phyloP scores from a whole-genome alignment of 495 filamentous ascomycete species.

The Penicillium salamii region DNA sequence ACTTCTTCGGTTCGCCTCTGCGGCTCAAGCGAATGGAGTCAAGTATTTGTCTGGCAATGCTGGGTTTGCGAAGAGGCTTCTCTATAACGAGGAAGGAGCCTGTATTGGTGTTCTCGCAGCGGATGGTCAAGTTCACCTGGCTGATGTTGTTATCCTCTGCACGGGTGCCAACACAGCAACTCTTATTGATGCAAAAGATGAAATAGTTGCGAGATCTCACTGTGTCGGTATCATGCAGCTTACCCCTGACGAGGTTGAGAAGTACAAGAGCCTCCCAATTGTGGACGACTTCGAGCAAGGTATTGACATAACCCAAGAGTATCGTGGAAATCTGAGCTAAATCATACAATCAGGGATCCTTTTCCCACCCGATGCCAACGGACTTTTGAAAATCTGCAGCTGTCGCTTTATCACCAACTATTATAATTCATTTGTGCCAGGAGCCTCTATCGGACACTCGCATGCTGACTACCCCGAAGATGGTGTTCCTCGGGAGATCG shows the following conservation, averaged over 20 bases:
- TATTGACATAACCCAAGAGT: too few species aligned
- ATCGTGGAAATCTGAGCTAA: too few species aligned
- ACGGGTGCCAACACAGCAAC: conserved; percentile 32
- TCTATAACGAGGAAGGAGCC: too few species aligned
- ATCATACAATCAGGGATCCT: too few species aligned
- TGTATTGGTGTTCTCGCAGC: conserved; percentile 30
- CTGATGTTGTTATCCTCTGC: conserved; percentile 30
- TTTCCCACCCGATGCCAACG: conserved; percentile 29
- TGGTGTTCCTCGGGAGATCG: conserved; percentile 19
- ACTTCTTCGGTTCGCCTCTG: conserved; percentile 25
- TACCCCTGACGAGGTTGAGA: conserved; percentile 15
- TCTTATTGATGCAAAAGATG: conserved; percentile 32
- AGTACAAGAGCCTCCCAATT: conserved; percentile 12
- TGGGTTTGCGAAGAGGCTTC: too few species aligned
- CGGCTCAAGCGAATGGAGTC: conserved; percentile 21
- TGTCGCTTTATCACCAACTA: conserved; percentile 21
- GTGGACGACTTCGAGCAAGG: conserved; percentile 21
- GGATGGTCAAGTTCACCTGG: conserved; percentile 30
- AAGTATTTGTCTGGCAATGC: conserved; percentile 15
- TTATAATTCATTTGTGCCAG: too few species aligned
- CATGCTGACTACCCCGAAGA: background rate
- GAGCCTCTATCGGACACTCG: too few species aligned
- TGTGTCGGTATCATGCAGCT: conserved; percentile 27
- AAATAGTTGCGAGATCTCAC: conserved; percentile 27
- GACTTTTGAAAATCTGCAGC: conserved; percentile 38